Base-by-base conservation (phyloP, 2,329 filamentous ascomycete species). In the Cercospora sp. region DNA sequence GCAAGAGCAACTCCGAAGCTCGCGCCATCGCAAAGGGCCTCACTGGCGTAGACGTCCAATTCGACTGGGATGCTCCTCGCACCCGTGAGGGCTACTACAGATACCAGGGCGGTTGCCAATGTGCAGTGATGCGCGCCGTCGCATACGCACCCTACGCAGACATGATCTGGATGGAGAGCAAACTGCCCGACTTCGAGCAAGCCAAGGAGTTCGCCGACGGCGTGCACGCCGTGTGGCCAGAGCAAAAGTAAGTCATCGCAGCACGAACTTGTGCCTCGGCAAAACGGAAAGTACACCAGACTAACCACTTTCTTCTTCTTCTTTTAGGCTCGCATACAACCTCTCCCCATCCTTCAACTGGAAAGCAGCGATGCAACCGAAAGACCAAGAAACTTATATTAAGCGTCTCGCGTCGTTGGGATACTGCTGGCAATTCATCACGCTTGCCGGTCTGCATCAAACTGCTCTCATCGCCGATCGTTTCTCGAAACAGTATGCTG, bases 371-470 rank as follows among this genome's bases (percentile, higher is more conserved):
- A 97, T 97, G 94, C 87, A 92, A 55, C 89, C 91, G 73, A 86
- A 87, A 63, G 94, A 98, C 80, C 95, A 99, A 83, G 93, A 97
- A 84, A 99, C 95, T 21, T 99, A 98, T 84, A 99, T 99, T 84
- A 85, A 89, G 71, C 92, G 95, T 51, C 91, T 99, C 49, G 93
- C 90, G 69, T 78, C 84, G 71, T 88, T 99, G 60, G 95, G 95
- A 71, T 99, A 99, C 88, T 97, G 93, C 88, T 99, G 95, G 95
- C 95, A 99, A 82, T 99, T 99, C 86, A 99, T 99, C 85, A 99
- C 95, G n/a, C 88, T 99, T 58, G 95, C 94, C 5, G 95, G 95
- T 74, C 87, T 99, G 78, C 95, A 99, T 85, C 97, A 93, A 70
- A 97, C 93, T 3, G 95, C 94, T 43, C 88, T 99, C 63, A 96